phyloP scores from a whole-genome alignment of 2,329 filamentous ascomycete species.

The Phoma herbarum region DNA sequence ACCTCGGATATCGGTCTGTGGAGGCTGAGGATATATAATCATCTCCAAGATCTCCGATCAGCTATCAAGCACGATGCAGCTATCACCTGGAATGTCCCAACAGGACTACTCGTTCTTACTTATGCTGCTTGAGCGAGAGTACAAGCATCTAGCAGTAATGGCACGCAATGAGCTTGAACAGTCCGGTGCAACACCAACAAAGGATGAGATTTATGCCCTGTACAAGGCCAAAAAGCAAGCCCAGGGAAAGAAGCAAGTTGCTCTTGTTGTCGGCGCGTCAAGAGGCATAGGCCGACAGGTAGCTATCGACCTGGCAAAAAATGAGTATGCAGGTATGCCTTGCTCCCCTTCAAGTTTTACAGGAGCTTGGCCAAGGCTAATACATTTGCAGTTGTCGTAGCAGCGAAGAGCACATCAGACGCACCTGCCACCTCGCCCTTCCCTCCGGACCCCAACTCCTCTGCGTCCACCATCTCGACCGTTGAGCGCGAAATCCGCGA shows the following conservation, averaged over 20 bases:
- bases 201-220: slow-evolving; percentile 10
- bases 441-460: slow-evolving; percentile 79
- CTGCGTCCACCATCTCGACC: slow-evolving; percentile 79
- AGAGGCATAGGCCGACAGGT: slow-evolving; percentile 83
- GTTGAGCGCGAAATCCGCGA: slow-evolving; percentile 77
- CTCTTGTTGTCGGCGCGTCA: slow-evolving; percentile 77
- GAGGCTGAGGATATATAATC: neutral
- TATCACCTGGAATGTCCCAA: slow-evolving; percentile 2
- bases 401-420: slow-evolving; percentile 77
- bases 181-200: neutral
- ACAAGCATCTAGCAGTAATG: neutral
- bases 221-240: slow-evolving; percentile 6
- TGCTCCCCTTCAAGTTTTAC: neutral
- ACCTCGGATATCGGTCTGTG: neutral
- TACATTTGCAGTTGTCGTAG: slow-evolving; percentile 67
- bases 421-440: slow-evolving; percentile 66
- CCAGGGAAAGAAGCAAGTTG: slow-evolving; percentile 60
- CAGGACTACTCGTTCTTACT: slow-evolving; percentile 2
- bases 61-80: neutral
- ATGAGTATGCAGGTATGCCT: slow-evolving; percentile 71
- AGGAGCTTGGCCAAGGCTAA: neutral
- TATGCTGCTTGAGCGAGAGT: slow-evolving; percentile 2
- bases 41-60: neutral
- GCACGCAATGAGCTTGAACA: slow-evolving; percentile 8
- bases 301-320: slow-evolving; percentile 76